A percentile compares a stretch with the other conserved stretches of the same genome.
phyloP scores from a whole-genome alignment of 306 rosid genomes.

The Castanea mollissima region DNA sequence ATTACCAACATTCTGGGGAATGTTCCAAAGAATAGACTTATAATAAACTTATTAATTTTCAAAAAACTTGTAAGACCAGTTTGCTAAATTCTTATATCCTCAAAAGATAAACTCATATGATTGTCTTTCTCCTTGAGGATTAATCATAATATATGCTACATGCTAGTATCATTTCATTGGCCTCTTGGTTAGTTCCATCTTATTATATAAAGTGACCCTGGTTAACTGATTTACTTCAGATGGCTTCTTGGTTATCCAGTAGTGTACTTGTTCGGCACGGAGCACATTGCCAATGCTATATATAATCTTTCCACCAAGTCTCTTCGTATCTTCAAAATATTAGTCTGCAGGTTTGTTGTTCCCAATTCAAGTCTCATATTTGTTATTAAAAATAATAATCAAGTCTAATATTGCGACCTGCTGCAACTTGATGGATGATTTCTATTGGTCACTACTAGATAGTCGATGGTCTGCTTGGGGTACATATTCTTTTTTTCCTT shows the following conservation, averaged over 20 bases:
- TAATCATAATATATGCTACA: background rate
- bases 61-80: background rate
- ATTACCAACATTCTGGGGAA: background rate
- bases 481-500: background rate
- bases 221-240: slow-evolving; percentile 45
- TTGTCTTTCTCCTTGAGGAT: background rate
- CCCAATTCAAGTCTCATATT: background rate
- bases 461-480: background rate
- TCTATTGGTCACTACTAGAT: background rate
- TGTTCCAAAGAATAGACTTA: background rate
- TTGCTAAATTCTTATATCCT: background rate
- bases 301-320: slow-evolving; percentile 73
- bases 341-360: slow-evolving; percentile 65
- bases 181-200: background rate
- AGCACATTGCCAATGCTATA: slow-evolving; percentile 60
- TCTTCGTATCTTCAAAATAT: slow-evolving; percentile 70
- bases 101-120: background rate
- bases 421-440: slow-evolving; percentile 3
- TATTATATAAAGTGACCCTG: background rate
- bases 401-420: background rate
- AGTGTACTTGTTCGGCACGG: slow-evolving; percentile 72
- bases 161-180: slow-evolving; percentile 2
- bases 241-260: slow-evolving; percentile 97
- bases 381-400: too few species aligned
- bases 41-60: too few species aligned